phyloP scores from a whole-genome alignment of 352 stramenopile genomes.

The Phytopythium delawarense region DNA sequence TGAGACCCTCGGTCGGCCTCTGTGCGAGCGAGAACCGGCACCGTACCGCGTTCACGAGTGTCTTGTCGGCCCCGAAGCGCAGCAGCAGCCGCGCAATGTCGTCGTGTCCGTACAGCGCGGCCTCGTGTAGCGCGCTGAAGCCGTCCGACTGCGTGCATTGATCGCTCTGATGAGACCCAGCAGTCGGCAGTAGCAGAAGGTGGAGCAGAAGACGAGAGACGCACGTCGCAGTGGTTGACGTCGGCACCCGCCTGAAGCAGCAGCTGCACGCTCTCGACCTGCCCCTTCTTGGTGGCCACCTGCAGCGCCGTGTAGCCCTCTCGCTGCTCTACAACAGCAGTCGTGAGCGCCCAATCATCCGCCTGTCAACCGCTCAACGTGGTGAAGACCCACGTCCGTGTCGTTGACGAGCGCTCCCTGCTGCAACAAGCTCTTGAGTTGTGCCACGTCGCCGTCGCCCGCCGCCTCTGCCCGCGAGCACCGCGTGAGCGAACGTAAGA shows the following conservation, averaged over 20 bases:
- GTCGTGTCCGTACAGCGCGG: conserved; percentile 54
- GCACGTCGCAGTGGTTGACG: conserved; percentile 61
- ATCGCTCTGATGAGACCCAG: neutral
- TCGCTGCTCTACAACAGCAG: conserved; percentile 19
- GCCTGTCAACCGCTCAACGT: no score
- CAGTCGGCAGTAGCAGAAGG: neutral
- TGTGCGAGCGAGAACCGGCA: neutral
- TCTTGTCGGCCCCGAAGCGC: conserved; percentile 49
- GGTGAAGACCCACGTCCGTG: conserved; percentile 28
- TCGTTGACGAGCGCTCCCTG: conserved; percentile 51
- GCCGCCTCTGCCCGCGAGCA: conserved; percentile 32
- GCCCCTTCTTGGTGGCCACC: conserved; percentile 51
- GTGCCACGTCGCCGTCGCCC: conserved; percentile 26
- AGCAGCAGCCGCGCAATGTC: conserved; percentile 59
- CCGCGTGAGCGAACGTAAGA: neutral
- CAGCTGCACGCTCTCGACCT: conserved; percentile 46
- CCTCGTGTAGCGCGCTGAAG: conserved; percentile 66
- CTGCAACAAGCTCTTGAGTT: conserved; percentile 31
- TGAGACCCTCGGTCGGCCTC: neutral
- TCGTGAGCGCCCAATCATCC: no score
- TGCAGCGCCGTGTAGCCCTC: conserved; percentile 60
- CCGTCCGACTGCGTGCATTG: conserved; percentile 40
- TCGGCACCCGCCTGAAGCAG: conserved; percentile 45
- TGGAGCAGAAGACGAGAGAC: neutral
- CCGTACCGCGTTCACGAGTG: conserved; percentile 43